Percentiles rank a stretch among this genome's conserved stretches.
These are phyloP conservation scores for Debaryomyces tyrocola DNA, from an alignment of 805 yeast genomes.

Conservation along the genomic window DNA sequence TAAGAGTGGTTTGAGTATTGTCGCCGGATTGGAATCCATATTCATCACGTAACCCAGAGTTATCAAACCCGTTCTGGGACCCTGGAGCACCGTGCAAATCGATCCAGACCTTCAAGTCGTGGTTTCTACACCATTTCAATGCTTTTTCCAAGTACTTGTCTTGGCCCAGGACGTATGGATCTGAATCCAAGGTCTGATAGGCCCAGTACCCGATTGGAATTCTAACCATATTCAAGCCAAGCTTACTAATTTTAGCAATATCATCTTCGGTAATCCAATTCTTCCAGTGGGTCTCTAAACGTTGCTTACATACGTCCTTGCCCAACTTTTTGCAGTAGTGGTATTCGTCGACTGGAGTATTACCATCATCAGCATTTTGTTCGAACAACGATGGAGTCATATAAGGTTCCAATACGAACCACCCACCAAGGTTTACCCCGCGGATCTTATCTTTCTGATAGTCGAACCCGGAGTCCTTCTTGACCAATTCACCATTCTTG, in stretches of 20 bases:
- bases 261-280: constrained; percentile 76
- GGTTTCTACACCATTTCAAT: constrained; percentile 65
- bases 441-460: constrained; percentile 38
- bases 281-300: constrained; percentile 72
- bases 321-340: constrained; percentile 66
- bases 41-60: constrained; percentile 79
- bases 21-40: constrained; percentile 55
- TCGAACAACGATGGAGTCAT: constrained; percentile 78
- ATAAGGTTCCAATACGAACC: constrained; percentile 86
- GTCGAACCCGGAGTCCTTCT: constrained; percentile 27
- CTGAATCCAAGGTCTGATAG: constrained; percentile 55
- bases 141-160: constrained; percentile 71
- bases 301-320: constrained; percentile 47
- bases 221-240: constrained; percentile 81
- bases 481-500: constrained; percentile 15
- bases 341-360: constrained; percentile 81
- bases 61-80: constrained; percentile 94
- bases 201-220: constrained; percentile 98
- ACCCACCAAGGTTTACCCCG: constrained; percentile 87
- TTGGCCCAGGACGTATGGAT: constrained; percentile 89
- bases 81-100: constrained; percentile 98
- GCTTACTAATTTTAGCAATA: constrained; percentile 53
- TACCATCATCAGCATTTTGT: constrained; percentile 40
- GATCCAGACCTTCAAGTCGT: constrained; percentile 77
- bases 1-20: constrained; percentile 54